Conservation (phyloP, 345 rosid species). For the Stellera chamaejasme region DNA sequence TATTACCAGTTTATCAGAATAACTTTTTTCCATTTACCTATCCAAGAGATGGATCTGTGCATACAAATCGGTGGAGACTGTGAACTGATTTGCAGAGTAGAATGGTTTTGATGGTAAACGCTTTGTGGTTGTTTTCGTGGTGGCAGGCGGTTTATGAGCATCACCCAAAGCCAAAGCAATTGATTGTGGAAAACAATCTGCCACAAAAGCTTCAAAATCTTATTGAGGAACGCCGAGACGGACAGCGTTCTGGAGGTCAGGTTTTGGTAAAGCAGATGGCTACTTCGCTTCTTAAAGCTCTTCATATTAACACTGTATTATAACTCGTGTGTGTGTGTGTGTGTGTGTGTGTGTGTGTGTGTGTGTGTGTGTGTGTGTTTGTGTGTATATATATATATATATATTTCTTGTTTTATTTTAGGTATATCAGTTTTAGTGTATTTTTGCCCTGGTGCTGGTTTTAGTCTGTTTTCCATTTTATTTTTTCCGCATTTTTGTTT, state of each 20-base stretch:
- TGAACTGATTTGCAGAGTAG: too few species aligned
- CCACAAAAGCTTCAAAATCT: constrained; percentile 79
- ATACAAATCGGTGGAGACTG: too few species aligned
- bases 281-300: constrained; percentile 90
- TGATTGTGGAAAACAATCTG: constrained; percentile 92
- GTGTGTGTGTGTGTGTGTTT: too few species aligned
- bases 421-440: too few species aligned
- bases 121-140: background rate
- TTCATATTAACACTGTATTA: constrained; percentile 83
- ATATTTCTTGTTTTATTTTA: too few species aligned
- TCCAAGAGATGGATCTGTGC: too few species aligned
- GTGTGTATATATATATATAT: too few species aligned
- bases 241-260: constrained; percentile 95
- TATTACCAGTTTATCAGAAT: background rate
- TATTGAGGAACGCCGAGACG: constrained; percentile 95
- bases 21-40: too few species aligned
- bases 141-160: constrained; percentile 95
- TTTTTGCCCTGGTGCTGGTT: background rate
- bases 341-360: too few species aligned
- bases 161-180: constrained; percentile 92
- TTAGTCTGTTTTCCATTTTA: background rate
- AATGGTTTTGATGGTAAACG: too few species aligned
- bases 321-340: constrained; percentile 26
- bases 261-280: constrained; percentile 98
- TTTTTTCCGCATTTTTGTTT: background rate